Conservation (phyloP, 805 yeast species). For the Nematodospora valgi region DNA sequence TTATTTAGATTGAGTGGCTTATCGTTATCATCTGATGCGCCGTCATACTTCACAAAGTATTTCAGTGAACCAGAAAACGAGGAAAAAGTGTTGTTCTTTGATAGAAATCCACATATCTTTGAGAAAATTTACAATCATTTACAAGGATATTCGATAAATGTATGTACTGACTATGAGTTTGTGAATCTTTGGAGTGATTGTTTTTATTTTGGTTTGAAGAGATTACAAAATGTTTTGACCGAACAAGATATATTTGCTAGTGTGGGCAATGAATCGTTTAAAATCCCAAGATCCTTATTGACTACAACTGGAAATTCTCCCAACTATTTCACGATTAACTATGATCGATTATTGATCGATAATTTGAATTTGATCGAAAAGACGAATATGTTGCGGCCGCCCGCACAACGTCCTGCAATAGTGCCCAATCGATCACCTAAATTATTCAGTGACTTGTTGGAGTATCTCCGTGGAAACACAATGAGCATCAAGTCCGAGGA, state of each 20-base stretch:
- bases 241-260: slow-evolving; percentile 55
- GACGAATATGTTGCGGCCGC: slow-evolving; percentile 64
- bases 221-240: slow-evolving; percentile 46
- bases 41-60: slow-evolving; percentile 80
- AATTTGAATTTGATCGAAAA: slow-evolving; percentile 35
- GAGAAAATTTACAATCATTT: slow-evolving; percentile 65
- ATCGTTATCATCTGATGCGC: slow-evolving; percentile 80
- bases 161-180: slow-evolving; percentile 59
- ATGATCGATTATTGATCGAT: slow-evolving; percentile 49
- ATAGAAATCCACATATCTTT: slow-evolving; percentile 70
- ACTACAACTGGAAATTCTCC: slow-evolving; percentile 65
- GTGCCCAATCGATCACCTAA: slow-evolving; percentile 50
- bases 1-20: slow-evolving; percentile 74
- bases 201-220: slow-evolving; percentile 61
- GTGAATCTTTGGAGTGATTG: slow-evolving; percentile 68
- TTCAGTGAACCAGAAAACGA: slow-evolving; percentile 44
- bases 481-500: slow-evolving; percentile 46
- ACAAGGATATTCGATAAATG: slow-evolving; percentile 71
- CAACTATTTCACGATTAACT: slow-evolving; percentile 69
- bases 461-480: slow-evolving; percentile 52
- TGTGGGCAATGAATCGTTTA: slow-evolving; percentile 60
- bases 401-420: slow-evolving; percentile 63
- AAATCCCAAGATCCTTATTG: slow-evolving; percentile 55
- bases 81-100: slow-evolving; percentile 55
- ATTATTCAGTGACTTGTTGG: slow-evolving; percentile 54